Evolutionary conservation across 129 eudicot species (phyloP).

Genomic region (Flaveria sonorensis): DNA sequence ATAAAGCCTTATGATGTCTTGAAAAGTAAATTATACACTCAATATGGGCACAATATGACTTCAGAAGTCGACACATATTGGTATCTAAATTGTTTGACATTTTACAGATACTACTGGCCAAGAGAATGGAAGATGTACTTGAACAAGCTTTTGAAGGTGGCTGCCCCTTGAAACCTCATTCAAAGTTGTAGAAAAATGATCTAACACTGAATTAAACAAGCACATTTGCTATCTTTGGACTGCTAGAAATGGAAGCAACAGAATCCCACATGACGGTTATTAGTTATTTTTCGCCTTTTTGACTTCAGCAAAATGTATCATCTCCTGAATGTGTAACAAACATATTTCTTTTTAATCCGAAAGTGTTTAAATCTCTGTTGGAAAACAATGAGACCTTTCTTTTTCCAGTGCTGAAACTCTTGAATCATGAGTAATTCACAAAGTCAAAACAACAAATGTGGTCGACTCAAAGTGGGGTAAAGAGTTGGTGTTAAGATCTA

Average conservation of each 20-base stretch:
- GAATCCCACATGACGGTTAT: neutral
- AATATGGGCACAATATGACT: constrained; percentile 12
- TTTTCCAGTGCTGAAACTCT: constrained; percentile 1
- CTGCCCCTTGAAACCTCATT: constrained; percentile 73
- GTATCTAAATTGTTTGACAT: constrained; percentile 7
- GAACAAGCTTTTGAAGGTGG: constrained; percentile 98
- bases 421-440: neutral
- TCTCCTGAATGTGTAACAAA: constrained; percentile 19
- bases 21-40: constrained; percentile 9
- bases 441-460: neutral
- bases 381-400: neutral
- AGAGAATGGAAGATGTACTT: constrained; percentile 92
- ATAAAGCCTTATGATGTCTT: neutral
- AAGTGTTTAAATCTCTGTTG: constrained; percentile 9
- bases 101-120: constrained; percentile 68
- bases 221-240: constrained; percentile 17
- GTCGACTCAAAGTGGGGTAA: too few relatives aligned
- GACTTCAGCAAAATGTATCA: constrained; percentile 4
- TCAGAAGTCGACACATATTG: neutral
- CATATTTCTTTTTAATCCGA: constrained; percentile 5
- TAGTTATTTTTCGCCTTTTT: neutral
- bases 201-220: constrained; percentile 12
- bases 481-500: too few relatives aligned
- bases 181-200: constrained; percentile 51
- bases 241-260: constrained; percentile 10